These are phyloP conservation scores for Exobasidium cylindrosporum DNA, from an alignment of 1,284 basidiomycete species.

Conservation along the genomic window DNA sequence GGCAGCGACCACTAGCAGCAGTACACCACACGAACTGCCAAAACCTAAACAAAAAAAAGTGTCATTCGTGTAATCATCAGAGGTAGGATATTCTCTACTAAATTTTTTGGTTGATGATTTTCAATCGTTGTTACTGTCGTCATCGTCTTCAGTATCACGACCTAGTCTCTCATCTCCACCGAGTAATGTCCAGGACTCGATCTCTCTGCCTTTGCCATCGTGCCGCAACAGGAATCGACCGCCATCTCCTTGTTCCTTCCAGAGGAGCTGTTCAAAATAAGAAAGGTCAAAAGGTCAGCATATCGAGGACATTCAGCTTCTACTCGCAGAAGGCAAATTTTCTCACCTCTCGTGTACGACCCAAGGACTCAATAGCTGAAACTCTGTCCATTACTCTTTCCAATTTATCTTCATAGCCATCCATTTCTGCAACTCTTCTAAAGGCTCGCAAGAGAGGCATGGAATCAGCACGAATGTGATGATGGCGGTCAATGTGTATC, in stretches of 20 bases:
- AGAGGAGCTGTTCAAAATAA: conserved; percentile 21
- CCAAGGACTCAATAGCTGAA: conserved; percentile 42
- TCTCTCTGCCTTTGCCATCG: conserved; percentile 37
- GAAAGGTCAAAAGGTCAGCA: neutral
- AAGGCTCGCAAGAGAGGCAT: conserved; percentile 48
- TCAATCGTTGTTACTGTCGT: too few relatives aligned
- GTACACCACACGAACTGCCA: neutral
- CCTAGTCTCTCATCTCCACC: conserved; percentile 48
- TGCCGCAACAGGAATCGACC: conserved; percentile 44
- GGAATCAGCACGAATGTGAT: conserved; percentile 44
- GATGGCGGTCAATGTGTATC: conserved; percentile 32
- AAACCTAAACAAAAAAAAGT: neutral
- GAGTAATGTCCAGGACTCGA: conserved; percentile 42
- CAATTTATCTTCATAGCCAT: conserved; percentile 38
- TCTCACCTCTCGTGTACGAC: conserved; percentile 31
- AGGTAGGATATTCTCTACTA: too few relatives aligned
- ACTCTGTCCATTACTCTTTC: conserved; percentile 49
- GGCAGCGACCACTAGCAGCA: too few relatives aligned
- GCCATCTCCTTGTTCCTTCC: conserved; percentile 47
- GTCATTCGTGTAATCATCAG: neutral
- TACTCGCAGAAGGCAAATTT: neutral
- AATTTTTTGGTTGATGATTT: too few relatives aligned
- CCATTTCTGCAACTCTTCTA: conserved; percentile 32
- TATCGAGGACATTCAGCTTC: neutral
- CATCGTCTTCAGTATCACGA: conserved; percentile 26